Evolutionary conservation across 305 asterid species (phyloP).

Genomic region (Vinca major): DNA sequence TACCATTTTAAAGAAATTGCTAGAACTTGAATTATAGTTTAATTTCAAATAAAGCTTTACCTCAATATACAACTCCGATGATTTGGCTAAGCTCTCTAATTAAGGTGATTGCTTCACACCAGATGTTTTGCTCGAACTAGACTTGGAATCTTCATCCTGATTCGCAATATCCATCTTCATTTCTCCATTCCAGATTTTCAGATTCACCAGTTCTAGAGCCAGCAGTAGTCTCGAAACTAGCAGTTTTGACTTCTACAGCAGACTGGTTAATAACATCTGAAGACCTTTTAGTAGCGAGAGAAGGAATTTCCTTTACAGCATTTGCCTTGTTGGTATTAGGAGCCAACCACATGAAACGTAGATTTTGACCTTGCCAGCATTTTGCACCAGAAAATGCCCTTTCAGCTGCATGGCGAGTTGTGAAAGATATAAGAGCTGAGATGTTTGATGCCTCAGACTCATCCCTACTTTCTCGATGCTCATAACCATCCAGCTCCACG

Average conservation of each 20-base stretch:
- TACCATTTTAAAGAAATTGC: slow-evolving; percentile 36
- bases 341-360: slow-evolving; percentile 60
- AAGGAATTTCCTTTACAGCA: slow-evolving; percentile 30
- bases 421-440: slow-evolving; percentile 63
- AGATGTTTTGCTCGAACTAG: slow-evolving; percentile 25
- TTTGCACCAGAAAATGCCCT: slow-evolving; percentile 76
- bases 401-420: slow-evolving; percentile 74
- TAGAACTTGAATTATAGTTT: slow-evolving; percentile 28
- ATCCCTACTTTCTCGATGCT: slow-evolving; percentile 31
- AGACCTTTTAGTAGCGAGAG: slow-evolving; percentile 25
- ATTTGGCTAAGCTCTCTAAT: slow-evolving; percentile 26
- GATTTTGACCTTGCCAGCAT: slow-evolving; percentile 70
- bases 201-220: slow-evolving; percentile 16
- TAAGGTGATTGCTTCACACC: slow-evolving; percentile 27
- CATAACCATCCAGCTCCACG: slow-evolving; percentile 57
- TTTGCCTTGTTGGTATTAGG: slow-evolving; percentile 36
- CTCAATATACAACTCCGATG: slow-evolving; percentile 57
- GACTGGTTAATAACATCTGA: slow-evolving; percentile 27
- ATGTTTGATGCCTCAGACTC: slow-evolving; percentile 30
- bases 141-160: slow-evolving; percentile 30
- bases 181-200: slow-evolving; percentile 25
- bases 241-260: slow-evolving; percentile 25
- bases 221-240: slow-evolving; percentile 19
- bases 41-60: slow-evolving; percentile 25
- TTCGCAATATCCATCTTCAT: slow-evolving; percentile 27